Base-by-base conservation (phyloP, 1,284 basidiomycete genomes). In the Sanguinoderma infundibulare region DNA sequence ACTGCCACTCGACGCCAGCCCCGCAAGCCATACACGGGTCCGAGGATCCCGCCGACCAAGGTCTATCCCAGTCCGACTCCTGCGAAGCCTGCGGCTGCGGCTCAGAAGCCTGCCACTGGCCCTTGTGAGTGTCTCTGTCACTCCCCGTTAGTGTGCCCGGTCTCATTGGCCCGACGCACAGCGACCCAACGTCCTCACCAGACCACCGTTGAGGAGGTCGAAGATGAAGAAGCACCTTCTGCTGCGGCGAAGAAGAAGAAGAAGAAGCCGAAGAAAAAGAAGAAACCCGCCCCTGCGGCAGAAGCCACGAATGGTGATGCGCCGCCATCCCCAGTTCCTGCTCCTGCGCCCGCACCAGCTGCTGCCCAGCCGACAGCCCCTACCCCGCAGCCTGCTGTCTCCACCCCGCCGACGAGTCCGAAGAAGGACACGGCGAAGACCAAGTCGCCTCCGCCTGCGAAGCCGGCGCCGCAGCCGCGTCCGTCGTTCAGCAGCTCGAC, bases 201-300 rank as follows among this genome's bases (percentile, higher is more conserved):
- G 56, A 78, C 83, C 5, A 88, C 86, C 0, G 79, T 89, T 9
- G 89, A 90, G 67, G 89, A 91, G 39, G 85, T 84, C 0, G 87
- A 89, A 36, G 74, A 75, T 54, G 74, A 90, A 70, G 88, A 86
- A 24, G 82, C 80, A 12, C 74, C 73, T 10, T 59, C 70, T 0
- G 46, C 72, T 4, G 61, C 73, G 5, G 69, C 75, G 28, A 84
- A 89, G 76, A 91, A 91, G 77, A 89, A 82, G 67, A 81, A 86
- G 72, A 87, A 86, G 73, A 90, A 88, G 69, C 74, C 81, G 6
- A 89, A 87, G 79, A 91, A 90, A 73, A 90, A 88, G 76, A 90
- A 87, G 74, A 85, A 84, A 69, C 65, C 70, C 15, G 58, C 76
- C 9, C 63, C 76, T 9, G 68, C 77, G 12, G 59, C 65, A 32